Conservation (phyloP, 192 early-diverging fungal species). For the Mortierella alpina region DNA sequence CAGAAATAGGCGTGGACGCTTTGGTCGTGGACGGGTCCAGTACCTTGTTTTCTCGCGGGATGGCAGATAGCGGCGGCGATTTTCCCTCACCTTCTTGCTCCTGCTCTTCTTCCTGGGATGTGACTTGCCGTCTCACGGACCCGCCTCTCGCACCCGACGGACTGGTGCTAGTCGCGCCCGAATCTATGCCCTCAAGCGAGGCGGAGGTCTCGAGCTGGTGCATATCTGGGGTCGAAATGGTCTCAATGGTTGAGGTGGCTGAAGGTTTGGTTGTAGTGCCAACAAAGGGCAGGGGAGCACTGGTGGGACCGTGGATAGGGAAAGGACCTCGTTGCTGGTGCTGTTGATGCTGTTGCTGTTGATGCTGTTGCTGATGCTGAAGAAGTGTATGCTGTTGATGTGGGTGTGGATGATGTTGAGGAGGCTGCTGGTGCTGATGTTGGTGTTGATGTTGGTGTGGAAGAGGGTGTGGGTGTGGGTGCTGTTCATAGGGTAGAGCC, state of each 20-base stretch:
- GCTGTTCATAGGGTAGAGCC: slow-evolving; percentile 20
- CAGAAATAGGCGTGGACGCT: neutral
- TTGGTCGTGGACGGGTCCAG: neutral
- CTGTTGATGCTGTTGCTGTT: slow-evolving; percentile 10
- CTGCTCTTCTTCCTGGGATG: neutral
- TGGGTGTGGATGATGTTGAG: slow-evolving; percentile 8
- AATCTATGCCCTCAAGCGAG: slow-evolving; percentile 12
- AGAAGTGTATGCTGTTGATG: slow-evolving; percentile 1
- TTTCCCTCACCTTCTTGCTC: no score
- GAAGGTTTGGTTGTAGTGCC: slow-evolving; percentile 13
- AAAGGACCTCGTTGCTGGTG: slow-evolving; percentile 4
- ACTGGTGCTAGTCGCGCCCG: neutral
- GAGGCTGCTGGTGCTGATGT: slow-evolving; percentile 10
- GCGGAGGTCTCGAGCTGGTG: slow-evolving; percentile 31
- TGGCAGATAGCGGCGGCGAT: no score
- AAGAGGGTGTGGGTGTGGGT: slow-evolving; percentile 11
- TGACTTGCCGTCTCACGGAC: neutral
- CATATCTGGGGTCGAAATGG: slow-evolving; percentile 34
- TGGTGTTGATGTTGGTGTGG: slow-evolving; percentile 15
- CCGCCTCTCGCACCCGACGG: slow-evolving; percentile 7
- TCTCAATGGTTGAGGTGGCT: slow-evolving; percentile 11
- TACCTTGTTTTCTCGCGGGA: no score
- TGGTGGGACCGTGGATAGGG: slow-evolving; percentile 36
- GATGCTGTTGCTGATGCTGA: slow-evolving; percentile 12
- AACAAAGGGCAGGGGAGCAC: slow-evolving; percentile 21